These are phyloP conservation scores for Chara braunii DNA, from an alignment of 139 green algal species.

Conservation along the genomic window DNA sequence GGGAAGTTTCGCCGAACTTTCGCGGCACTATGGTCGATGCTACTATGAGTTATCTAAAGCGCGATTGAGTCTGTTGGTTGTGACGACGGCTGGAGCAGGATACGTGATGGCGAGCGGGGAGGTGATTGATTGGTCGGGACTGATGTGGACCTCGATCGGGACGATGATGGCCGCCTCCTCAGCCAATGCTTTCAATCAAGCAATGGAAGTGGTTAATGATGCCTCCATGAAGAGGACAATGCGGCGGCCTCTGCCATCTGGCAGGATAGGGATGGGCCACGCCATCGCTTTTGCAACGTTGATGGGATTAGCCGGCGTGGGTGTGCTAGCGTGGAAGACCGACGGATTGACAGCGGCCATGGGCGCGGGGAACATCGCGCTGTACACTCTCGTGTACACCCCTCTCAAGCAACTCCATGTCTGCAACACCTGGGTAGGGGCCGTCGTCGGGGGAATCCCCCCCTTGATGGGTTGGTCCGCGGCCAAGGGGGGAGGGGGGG, in stretches of 20 bases:
- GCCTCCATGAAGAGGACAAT: constrained; percentile 64
- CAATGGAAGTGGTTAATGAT: constrained; percentile 34
- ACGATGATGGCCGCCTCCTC: constrained; percentile 74
- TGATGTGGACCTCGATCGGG: constrained; percentile 75
- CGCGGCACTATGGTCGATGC: constrained; percentile 17
- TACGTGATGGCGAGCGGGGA: constrained; percentile 72
- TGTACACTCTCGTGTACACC: constrained; percentile 95
- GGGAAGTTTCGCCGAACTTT: too few relatives aligned
- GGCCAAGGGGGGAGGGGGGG: neutral
- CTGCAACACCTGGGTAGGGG: constrained; percentile 92
- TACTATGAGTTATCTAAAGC: constrained; percentile 42
- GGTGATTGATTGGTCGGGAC: constrained; percentile 56
- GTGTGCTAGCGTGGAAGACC: constrained; percentile 62
- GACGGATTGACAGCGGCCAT: constrained; percentile 76
- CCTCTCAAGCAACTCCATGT: constrained; percentile 84
- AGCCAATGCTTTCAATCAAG: constrained; percentile 94
- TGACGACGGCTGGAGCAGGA: constrained; percentile 73
- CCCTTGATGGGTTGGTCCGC: constrained; percentile 89
- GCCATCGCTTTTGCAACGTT: constrained; percentile 72
- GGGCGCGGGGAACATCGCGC: constrained; percentile 82
- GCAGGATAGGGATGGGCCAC: constrained; percentile 57
- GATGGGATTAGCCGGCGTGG: constrained; percentile 59
- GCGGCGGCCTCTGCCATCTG: constrained; percentile 79
- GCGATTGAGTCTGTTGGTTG: constrained; percentile 64
- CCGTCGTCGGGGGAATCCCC: constrained; percentile 90